Percentiles rank a stretch among this genome's conserved stretches.
Evolutionary conservation across 345 rosid genomes (phyloP).

Genomic region (Gossypium sturtianum): DNA sequence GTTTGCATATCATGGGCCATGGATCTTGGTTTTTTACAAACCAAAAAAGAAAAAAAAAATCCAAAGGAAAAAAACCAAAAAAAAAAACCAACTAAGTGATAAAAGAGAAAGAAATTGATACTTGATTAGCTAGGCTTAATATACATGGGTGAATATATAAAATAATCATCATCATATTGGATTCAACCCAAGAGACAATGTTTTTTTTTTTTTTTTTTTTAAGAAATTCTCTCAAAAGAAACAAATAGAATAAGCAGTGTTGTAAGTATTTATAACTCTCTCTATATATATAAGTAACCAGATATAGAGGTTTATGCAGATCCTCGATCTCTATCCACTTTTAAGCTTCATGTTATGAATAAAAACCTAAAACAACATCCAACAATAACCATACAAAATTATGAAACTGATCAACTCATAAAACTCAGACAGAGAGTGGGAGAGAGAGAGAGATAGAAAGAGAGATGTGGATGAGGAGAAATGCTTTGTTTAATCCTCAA

Average conservation of each 20-base stretch:
- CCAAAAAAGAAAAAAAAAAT: not conserved
- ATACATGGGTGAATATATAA: constrained; percentile 12
- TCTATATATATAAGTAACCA: not conserved
- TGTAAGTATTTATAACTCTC: not conserved
- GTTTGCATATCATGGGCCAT: constrained; percentile 20
- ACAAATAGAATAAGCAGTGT: not conserved
- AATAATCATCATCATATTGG: constrained; percentile 33
- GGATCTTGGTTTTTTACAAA: constrained; percentile 13
- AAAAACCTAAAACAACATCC: constrained; percentile 23
- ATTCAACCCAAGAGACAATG: constrained; percentile 69
- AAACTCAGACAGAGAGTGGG: constrained; percentile 19
- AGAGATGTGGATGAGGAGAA: constrained; percentile 42
- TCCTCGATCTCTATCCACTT: constrained; percentile 23
- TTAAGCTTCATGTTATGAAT: constrained; percentile 26
- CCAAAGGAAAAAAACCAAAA: constrained; percentile 9
- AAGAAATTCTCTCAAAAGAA: not conserved
- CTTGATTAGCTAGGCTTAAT: constrained; percentile 10
- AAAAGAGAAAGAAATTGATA: constrained; percentile 18
- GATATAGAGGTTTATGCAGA: constrained; percentile 20
- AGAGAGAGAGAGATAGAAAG: not conserved
- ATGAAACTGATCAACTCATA: constrained; percentile 15
- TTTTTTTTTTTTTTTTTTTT: constrained; percentile 21
- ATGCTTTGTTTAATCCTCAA: constrained; percentile 25
- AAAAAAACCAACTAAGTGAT: constrained; percentile 10
- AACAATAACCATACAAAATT: constrained; percentile 43